phyloP scores from a whole-genome alignment of 2,329 filamentous ascomycete genomes.

The Pseudocercospora vitis region DNA sequence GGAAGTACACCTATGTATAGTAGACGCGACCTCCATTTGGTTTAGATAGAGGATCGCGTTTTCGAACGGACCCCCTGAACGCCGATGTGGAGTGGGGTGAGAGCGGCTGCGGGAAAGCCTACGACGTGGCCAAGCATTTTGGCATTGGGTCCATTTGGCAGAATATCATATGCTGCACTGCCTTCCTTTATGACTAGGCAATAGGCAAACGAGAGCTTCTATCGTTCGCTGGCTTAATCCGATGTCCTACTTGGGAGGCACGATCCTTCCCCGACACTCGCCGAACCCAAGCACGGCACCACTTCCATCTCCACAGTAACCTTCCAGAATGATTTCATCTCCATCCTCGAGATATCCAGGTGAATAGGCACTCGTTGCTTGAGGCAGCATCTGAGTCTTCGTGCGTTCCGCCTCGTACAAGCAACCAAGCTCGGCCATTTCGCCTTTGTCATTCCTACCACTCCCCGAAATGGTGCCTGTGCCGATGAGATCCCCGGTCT shows the following conservation, averaged over 20 bases:
- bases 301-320: slow-evolving; percentile 33
- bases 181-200: no score
- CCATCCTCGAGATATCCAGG: slow-evolving; percentile 45
- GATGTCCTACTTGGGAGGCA: slow-evolving; percentile 26
- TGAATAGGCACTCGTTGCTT: slow-evolving; percentile 33
- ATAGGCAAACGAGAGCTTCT: no score
- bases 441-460: slow-evolving; percentile 32
- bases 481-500: slow-evolving; percentile 46
- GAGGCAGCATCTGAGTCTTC: slow-evolving; percentile 39
- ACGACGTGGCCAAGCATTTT: no score
- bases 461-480: slow-evolving; percentile 48
- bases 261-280: slow-evolving; percentile 33
- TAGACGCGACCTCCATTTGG: no score
- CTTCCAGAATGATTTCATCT: slow-evolving; percentile 39
- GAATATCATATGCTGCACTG: no score
- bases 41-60: no score
- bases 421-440: slow-evolving; percentile 43
- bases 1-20: no score
- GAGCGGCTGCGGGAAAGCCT: no score
- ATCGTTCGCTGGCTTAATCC: no score
- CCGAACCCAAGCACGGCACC: slow-evolving; percentile 34
- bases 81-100: no score
- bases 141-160: no score
- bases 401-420: slow-evolving; percentile 42
- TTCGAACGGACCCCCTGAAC: no score